Conservation (phyloP, 2,329 filamentous ascomycete species). For the Arachnomyces sp. region DNA sequence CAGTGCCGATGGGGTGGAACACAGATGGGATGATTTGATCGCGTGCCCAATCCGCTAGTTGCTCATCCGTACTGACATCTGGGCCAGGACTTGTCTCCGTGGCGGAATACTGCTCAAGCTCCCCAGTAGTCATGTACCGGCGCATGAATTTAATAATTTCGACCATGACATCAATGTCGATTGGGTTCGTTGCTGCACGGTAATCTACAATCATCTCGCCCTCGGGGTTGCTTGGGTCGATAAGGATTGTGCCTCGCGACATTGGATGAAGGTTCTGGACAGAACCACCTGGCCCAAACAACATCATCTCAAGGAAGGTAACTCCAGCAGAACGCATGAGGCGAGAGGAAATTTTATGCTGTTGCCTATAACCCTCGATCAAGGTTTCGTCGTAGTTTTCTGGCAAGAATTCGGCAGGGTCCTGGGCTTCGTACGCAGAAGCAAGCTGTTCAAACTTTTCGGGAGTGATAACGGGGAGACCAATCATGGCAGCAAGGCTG, state of each 20-base stretch:
- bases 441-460: conserved; percentile 1
- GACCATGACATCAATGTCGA: conserved; percentile 29
- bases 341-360: neutral
- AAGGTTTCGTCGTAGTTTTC: conserved; percentile 1
- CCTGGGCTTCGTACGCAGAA: conserved; percentile 1
- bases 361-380: conserved; percentile 1
- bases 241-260: conserved; percentile 33
- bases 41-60: neutral
- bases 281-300: neutral
- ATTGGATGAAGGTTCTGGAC: conserved; percentile 27
- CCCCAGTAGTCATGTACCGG: conserved; percentile 28
- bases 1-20: conserved; percentile 17
- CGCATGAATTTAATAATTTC: conserved; percentile 30
- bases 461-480: conserved; percentile 1
- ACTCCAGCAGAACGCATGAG: conserved; percentile 2
- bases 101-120: conserved; percentile 1
- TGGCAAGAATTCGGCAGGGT: conserved; percentile 1
- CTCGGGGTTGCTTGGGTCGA: conserved; percentile 29
- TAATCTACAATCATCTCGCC: conserved; percentile 33
- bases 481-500: conserved; percentile 1
- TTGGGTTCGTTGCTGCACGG: conserved; percentile 31
- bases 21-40: conserved; percentile 3
- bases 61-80: conserved; percentile 1
- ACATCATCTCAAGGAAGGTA: conserved; percentile 4
- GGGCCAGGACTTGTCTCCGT: neutral